These are phyloP conservation scores for Cylindrotheca fusiformis DNA, from an alignment of 108 stramenopile species.

Conservation along the genomic window DNA sequence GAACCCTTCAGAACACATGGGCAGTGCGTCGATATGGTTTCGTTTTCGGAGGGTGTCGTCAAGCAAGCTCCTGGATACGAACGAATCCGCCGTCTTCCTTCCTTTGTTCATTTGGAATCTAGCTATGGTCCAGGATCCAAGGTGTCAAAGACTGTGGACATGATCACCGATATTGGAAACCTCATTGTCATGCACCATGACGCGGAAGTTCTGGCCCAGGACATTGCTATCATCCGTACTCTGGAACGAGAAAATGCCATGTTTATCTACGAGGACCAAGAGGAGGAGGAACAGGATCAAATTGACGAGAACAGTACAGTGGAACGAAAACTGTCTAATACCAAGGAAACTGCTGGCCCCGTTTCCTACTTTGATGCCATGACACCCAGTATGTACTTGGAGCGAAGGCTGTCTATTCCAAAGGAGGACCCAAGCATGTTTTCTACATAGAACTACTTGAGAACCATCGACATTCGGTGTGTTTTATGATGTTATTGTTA, in stretches of 20 bases:
- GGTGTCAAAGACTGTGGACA: conserved; percentile 46
- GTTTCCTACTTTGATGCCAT: no score
- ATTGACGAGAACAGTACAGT: no score
- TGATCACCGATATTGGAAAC: conserved; percentile 43
- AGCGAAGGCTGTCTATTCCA: no score
- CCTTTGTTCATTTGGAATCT: conserved; percentile 51
- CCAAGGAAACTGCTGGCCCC: no score
- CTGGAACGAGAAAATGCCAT: conserved; percentile 25
- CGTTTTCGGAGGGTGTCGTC: conserved; percentile 47
- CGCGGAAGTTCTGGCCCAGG: conserved; percentile 35
- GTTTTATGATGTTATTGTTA: no score
- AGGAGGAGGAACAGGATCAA: no score
- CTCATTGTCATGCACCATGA: conserved; percentile 49
- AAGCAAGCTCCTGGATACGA: conserved; percentile 51
- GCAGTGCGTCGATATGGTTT: conserved; percentile 33
- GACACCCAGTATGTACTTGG: no score
- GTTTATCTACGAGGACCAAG: conserved; percentile 55
- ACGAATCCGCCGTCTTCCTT: conserved; percentile 45
- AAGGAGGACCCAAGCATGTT: no score
- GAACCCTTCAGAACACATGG: conserved; percentile 43
- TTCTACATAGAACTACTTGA: no score
- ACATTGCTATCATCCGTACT: conserved; percentile 50
- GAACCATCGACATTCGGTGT: no score
- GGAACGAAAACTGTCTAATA: no score
- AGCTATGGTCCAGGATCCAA: conserved; percentile 31